A percentile compares a stretch with the other conserved stretches of the same genome.
Evolutionary conservation across 306 rosid genomes (phyloP).

Genomic region (Purshia tridentata): DNA sequence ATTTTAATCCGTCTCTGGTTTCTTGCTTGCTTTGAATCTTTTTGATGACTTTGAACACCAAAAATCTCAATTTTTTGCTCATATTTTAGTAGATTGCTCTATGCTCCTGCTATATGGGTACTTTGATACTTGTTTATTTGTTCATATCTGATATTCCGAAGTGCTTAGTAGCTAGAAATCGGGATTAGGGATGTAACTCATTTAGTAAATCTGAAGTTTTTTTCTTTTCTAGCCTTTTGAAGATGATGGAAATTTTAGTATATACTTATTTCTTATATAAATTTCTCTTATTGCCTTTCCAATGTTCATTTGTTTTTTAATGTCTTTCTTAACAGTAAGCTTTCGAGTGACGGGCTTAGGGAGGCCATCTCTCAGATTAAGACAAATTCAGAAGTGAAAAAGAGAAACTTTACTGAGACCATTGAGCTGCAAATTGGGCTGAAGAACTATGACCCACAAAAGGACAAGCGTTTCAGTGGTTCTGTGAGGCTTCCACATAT

Average conservation of each 20-base stretch:
- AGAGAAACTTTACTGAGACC: slow-evolving; percentile 56
- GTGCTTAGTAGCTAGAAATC: not conserved
- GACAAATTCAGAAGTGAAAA: slow-evolving; percentile 35
- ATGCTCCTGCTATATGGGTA: not conserved
- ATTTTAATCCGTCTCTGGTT: not conserved
- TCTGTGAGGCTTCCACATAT: slow-evolving; percentile 73
- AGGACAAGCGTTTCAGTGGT: slow-evolving; percentile 81
- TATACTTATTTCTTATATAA: not conserved
- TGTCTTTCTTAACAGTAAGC: slow-evolving; percentile 36
- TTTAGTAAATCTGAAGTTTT: not conserved
- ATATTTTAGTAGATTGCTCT: no score
- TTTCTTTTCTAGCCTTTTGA: not conserved
- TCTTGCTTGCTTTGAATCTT: not conserved
- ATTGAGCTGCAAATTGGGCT: slow-evolving; percentile 75
- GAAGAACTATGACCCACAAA: slow-evolving; percentile 79
- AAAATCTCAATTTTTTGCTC: not conserved
- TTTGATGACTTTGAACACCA: not conserved
- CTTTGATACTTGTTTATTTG: not conserved
- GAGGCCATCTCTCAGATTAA: slow-evolving; percentile 45
- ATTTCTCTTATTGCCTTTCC: not conserved
- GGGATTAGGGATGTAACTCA: not conserved
- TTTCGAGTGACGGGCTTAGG: slow-evolving; percentile 45
- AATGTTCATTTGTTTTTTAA: not conserved
- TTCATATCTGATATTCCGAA: not conserved
- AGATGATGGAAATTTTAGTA: not conserved